Base-by-base conservation (phyloP, 2,329 filamentous ascomycete genomes). In the Alternaria triticimaculans region DNA sequence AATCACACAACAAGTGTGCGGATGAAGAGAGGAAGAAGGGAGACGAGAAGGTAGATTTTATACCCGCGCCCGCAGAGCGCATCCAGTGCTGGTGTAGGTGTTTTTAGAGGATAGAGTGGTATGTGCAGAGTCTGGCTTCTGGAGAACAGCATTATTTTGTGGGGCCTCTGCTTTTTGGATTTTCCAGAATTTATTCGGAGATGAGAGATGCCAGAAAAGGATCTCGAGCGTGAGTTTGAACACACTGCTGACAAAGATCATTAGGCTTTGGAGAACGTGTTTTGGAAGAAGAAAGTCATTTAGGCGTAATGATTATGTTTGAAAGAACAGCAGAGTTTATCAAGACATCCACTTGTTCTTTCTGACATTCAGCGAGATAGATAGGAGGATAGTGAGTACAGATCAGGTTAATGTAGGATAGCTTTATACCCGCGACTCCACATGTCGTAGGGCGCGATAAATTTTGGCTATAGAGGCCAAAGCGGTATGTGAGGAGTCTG, bases 391-490 rank as follows among this genome's bases (percentile, higher is more conserved):
- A 37, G 33, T n/a, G 33, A 37, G 4, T 4, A 37, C 2, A 37
- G 6, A 37, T 4, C 7, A 0, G 2, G 30, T 37, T 4, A 15
- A n/a, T n/a, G 4, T 2, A 37, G 15, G 7, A 4, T 37, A 4
- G 33, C 33, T n/a, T 37, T 10, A 41, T 41, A 18, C 1, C 33
- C 15, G 15, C 15, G 33, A 41, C 33, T n/a, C 15, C 15, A 15
- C 7, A n/a, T 15, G 2, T 3, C 33, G 15, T n/a, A 9, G 3
- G 0, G 1, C 33, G 0, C 6, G 1, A 2, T n/a, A 9, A 5
- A 0, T 37, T 37, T 37, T 37, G 33, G 14, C 7, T 5, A n/a
- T 37, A 4, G 33, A 5, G 14, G 33, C 0, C 7, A 4, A 37
- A 37, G 33, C 33, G 15, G 15, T n/a, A n/a, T 37, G 7, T 9